Evolutionary conservation across 2,329 filamentous ascomycete species (phyloP).

Genomic region (Chrysoporthe puriensis): DNA sequence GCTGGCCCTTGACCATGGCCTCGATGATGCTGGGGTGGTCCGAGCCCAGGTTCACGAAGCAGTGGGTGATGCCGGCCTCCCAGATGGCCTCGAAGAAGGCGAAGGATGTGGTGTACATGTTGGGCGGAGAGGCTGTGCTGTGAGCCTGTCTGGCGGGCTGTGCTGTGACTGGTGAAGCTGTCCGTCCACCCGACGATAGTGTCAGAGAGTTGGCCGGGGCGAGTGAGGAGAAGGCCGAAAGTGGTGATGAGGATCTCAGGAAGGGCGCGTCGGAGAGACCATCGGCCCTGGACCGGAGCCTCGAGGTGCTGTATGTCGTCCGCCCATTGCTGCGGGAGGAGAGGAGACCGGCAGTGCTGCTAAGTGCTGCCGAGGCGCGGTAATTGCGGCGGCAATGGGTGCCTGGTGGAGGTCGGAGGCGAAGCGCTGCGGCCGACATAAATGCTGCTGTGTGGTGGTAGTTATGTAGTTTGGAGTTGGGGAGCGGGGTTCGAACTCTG

Average conservation of each 20-base stretch:
- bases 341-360: constrained; percentile 13
- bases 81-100: constrained; percentile 83
- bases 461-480: constrained; percentile 5
- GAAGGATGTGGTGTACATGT: constrained; percentile 74
- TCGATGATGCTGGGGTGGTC: constrained; percentile 74
- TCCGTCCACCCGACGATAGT: background rate
- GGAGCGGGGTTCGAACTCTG: constrained; percentile 14
- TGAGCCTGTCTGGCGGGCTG: constrained; percentile 7
- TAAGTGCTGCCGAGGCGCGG: background rate
- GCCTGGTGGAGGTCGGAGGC: background rate
- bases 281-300: constrained; percentile 16
- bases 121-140: constrained; percentile 29
- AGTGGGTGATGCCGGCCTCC: constrained; percentile 66
- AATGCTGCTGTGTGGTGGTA: constrained; percentile 3
- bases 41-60: constrained; percentile 63
- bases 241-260: background rate
- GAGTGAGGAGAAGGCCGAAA: background rate
- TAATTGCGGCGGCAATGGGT: constrained; percentile 30
- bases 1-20: constrained; percentile 73
- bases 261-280: background rate
- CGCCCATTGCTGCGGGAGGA: constrained; percentile 12
- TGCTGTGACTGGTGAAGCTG: background rate
- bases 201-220: background rate
- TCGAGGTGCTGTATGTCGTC: background rate
- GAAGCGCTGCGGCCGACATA: background rate